Base-by-base conservation (phyloP, 2,329 filamentous ascomycete genomes). In the Diaporthe helianthi region DNA sequence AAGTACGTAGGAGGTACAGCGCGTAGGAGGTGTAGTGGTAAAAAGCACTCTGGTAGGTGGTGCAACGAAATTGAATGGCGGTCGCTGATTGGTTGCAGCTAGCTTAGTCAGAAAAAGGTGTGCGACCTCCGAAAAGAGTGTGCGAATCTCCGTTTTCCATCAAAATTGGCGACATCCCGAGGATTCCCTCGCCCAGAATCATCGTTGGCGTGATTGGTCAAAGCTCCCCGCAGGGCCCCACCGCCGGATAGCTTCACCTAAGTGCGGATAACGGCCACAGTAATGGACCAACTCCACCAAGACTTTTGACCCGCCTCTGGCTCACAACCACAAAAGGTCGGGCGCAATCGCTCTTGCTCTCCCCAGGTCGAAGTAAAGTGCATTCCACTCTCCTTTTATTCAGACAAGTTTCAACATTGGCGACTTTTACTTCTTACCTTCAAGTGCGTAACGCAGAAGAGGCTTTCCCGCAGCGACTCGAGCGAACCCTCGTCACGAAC, bases 101-200 rank as follows among this genome's bases (percentile, higher is more conserved):
- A n/a, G n/a, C n/a, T n/a, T n/a, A n/a, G n/a, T n/a, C n/a, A n/a
- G n/a, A n/a, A n/a, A n/a, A n/a, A n/a, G n/a, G n/a, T n/a, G n/a
- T n/a, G n/a, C n/a, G n/a, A n/a, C n/a, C n/a, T n/a, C n/a, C n/a
- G n/a, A n/a, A n/a, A n/a, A n/a, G n/a, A n/a, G n/a, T n/a, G n/a
- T n/a, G n/a, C n/a, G n/a, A n/a, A n/a, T n/a, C n/a, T n/a, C n/a
- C n/a, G n/a, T n/a, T n/a, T n/a, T n/a, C n/a, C n/a, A n/a, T n/a
- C n/a, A 65, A 70, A 71, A 70, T 70, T 71, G 70, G 68, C 47
- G 65, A 51, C 60, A 54, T 68, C 69, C 68, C 68, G 70, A 65
- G 49, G 44, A 36, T 65, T 70, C 65, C 70, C 68, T 65, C 41
- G 38, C 29, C 61, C 67, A 47, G 61, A 71, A 70, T 70, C 53